phyloP scores from a whole-genome alignment of 2,329 filamentous ascomycete species.

The Penicillium crustosum region DNA sequence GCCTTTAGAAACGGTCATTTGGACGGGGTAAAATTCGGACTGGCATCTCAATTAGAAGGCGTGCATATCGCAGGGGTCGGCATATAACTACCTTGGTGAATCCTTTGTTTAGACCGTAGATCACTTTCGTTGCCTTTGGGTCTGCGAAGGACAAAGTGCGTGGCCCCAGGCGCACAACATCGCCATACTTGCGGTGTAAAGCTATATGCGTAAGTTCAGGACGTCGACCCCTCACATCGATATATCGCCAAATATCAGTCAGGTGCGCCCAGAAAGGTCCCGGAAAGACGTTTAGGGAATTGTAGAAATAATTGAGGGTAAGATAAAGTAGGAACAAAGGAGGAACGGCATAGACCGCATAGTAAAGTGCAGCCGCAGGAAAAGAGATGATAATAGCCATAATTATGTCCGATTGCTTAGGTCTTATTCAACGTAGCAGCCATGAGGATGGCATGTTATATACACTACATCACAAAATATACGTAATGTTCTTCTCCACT shows the following conservation, averaged over 20 bases:
- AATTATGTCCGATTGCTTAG: not conserved
- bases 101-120: slow-evolving; percentile 81
- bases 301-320: not conserved
- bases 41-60: slow-evolving; percentile 1
- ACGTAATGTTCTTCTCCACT: not conserved
- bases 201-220: slow-evolving; percentile 67
- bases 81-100: slow-evolving; percentile 65
- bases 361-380: not conserved
- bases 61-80: no score
- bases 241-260: slow-evolving; percentile 73
- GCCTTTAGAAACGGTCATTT: slow-evolving; percentile 18
- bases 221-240: slow-evolving; percentile 63
- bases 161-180: slow-evolving; percentile 72
- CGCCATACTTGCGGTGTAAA: slow-evolving; percentile 70
- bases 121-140: slow-evolving; percentile 60
- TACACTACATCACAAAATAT: not conserved
- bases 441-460: not conserved
- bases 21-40: slow-evolving; percentile 22
- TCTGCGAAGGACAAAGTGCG: slow-evolving; percentile 71
- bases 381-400: not conserved
- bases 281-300: slow-evolving; percentile 42
- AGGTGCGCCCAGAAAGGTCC: slow-evolving; percentile 67
- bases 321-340: not conserved
- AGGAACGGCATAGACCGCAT: not conserved
- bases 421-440: not conserved